phyloP scores from a whole-genome alignment of 768 basidiomycete genomes.

The Lentinula detonsa region DNA sequence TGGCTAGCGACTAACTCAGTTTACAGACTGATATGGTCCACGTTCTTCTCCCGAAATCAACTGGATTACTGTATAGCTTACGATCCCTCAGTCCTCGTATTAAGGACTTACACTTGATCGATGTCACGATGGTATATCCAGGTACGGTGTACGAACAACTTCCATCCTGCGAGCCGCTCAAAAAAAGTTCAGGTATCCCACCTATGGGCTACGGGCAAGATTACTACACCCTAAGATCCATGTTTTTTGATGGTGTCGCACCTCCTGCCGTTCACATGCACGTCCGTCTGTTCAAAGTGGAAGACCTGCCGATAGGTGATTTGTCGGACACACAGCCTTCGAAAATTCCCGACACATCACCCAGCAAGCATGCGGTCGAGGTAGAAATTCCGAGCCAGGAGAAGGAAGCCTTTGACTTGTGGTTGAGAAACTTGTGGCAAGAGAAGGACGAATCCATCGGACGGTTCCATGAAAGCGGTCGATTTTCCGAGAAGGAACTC shows the following conservation, averaged over 20 bases:
- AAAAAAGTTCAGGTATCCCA: constrained; percentile 54
- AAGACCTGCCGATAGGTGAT: constrained; percentile 66
- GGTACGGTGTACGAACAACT: constrained; percentile 36
- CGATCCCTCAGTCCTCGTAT: constrained; percentile 76
- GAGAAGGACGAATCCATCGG: constrained; percentile 80
- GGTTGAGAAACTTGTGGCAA: constrained; percentile 78
- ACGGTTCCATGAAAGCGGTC: constrained; percentile 50
- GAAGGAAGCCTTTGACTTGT: constrained; percentile 66
- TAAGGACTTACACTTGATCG: constrained; percentile 74
- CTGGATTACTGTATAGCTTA: constrained; percentile 81
- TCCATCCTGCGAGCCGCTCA: constrained; percentile 7
- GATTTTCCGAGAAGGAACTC: constrained; percentile 29
- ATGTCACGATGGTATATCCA: constrained; percentile 89
- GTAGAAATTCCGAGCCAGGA: constrained; percentile 53
- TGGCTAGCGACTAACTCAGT: constrained; percentile 3
- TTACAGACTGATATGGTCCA: constrained; percentile 72
- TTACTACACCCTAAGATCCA: constrained; percentile 85
- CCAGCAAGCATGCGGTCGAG: constrained; percentile 26
- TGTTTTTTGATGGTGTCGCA: constrained; percentile 74
- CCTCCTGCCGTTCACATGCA: constrained; percentile 89
- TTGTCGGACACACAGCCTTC: constrained; percentile 30
- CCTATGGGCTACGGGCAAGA: constrained; percentile 77
- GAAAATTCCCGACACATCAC: constrained; percentile 20
- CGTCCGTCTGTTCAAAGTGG: constrained; percentile 70
- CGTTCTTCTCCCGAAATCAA: constrained; percentile 86